Evolutionary conservation across 2,329 filamentous ascomycete species (phyloP).

Genomic region (Arthrobotrys sphaeroides): DNA sequence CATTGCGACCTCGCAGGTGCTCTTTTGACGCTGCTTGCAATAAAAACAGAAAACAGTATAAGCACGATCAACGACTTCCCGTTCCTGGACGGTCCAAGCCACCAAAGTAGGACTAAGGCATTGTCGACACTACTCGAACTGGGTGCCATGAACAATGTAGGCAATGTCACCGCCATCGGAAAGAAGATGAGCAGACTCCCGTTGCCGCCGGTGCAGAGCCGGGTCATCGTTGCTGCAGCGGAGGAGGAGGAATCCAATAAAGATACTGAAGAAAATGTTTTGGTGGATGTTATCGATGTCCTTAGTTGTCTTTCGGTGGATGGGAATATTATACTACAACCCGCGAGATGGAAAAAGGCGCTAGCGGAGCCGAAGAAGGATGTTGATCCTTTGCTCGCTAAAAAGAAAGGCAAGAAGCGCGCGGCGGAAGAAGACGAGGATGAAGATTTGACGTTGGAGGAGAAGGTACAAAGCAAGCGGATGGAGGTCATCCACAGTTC

Average conservation of each 20-base stretch:
- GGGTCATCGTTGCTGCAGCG: constrained; percentile 82
- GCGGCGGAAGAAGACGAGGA: constrained; percentile 52
- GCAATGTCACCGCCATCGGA: constrained; percentile 77
- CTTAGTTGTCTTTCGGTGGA: constrained; percentile 57
- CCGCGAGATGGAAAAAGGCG: constrained; percentile 45
- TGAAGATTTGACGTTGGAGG: constrained; percentile 30
- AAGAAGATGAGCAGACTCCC: constrained; percentile 83
- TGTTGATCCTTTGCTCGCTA: constrained; percentile 21
- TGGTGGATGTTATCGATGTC: constrained; percentile 81
- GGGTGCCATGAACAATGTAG: constrained; percentile 76
- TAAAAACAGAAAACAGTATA: constrained; percentile 70
- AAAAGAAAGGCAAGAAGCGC: constrained; percentile 46
- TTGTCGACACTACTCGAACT: constrained; percentile 82
- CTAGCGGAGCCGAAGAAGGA: constrained; percentile 19
- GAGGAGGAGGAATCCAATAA: constrained; percentile 65
- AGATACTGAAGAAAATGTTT: constrained; percentile 68
- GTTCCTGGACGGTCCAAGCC: constrained; percentile 80
- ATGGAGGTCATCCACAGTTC: constrained; percentile 54
- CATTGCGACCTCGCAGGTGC: constrained; percentile 87
- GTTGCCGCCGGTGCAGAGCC: constrained; percentile 79
- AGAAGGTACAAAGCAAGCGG: constrained; percentile 49
- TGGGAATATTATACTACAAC: constrained; percentile 55
- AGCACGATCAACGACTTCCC: constrained; percentile 83
- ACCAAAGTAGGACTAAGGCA: constrained; percentile 81
- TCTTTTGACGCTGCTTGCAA: constrained; percentile 88